These are phyloP conservation scores for Zoysia japonica DNA, from an alignment of 176 grass and related monocot species.

Conservation along the genomic window DNA sequence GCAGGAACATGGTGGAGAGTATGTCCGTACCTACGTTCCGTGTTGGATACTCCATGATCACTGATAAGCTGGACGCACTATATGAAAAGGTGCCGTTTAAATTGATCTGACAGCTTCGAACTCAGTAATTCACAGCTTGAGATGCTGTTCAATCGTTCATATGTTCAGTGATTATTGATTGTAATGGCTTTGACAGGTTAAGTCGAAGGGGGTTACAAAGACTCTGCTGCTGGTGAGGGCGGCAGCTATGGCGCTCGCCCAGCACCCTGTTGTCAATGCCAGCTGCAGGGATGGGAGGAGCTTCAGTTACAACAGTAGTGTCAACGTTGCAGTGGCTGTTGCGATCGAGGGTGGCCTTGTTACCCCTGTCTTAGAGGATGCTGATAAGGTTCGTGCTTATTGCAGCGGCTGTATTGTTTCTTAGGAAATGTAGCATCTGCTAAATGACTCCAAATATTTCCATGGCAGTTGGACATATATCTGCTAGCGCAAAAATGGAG, in stretches of 20 bases:
- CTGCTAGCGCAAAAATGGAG: conserved; percentile 84
- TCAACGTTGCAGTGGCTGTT: conserved; percentile 82
- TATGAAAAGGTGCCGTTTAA: conserved; percentile 70
- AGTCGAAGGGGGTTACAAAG: conserved; percentile 88
- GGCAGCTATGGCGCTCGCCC: conserved; percentile 73
- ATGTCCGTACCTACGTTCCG: conserved; percentile 75
- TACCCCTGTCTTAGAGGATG: conserved; percentile 79
- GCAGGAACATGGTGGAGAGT: conserved; percentile 94
- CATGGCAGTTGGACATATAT: conserved; percentile 85
- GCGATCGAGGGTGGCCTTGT: conserved; percentile 88
- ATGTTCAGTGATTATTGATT: conserved; percentile 8
- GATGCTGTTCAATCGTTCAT: conserved; percentile 1
- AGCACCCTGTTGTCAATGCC: conserved; percentile 83
- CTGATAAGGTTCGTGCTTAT: conserved; percentile 63
- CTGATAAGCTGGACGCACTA: conserved; percentile 67
- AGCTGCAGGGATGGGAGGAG: conserved; percentile 96
- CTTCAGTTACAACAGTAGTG: conserved; percentile 68
- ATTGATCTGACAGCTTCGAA: neutral
- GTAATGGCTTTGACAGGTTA: conserved; percentile 51
- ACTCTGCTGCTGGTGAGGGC: conserved; percentile 79
- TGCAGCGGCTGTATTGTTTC: neutral
- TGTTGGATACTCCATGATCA: conserved; percentile 63
- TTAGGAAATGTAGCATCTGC: neutral
- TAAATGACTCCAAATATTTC: conserved; percentile 24
- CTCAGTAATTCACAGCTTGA: neutral